Evolutionary conservation across 2,329 filamentous ascomycete species (phyloP).

Genomic region (Colletotrichum noveboracense): DNA sequence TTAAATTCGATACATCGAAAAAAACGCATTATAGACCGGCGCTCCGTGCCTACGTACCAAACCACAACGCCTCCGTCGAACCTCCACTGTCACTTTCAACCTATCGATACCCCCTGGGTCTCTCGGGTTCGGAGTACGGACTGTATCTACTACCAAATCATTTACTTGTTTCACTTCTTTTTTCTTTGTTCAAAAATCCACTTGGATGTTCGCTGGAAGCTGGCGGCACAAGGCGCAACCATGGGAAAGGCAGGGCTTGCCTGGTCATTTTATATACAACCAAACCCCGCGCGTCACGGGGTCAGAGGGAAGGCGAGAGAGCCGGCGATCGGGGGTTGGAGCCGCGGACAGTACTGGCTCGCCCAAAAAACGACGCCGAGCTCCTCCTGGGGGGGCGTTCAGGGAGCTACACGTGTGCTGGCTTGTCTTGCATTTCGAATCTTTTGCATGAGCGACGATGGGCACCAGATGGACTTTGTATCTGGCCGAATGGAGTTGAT

Average conservation of each 20-base stretch:
- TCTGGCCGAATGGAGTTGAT: constrained; percentile 20
- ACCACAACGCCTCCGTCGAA: background rate
- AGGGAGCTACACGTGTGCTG: constrained; percentile 16
- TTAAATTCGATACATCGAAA: constrained; percentile 14
- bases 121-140: constrained; percentile 10
- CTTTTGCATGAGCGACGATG: constrained; percentile 25
- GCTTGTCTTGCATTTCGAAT: constrained; percentile 15
- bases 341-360: background rate
- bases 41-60: constrained; percentile 1
- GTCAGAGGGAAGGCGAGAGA: background rate
- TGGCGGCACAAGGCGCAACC: constrained; percentile 13
- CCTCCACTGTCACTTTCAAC: background rate
- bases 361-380: background rate
- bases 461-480: constrained; percentile 8
- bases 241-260: constrained; percentile 18
- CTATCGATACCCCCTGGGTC: constrained; percentile 13
- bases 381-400: constrained; percentile 18
- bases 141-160: constrained; percentile 18
- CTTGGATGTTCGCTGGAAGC: background rate
- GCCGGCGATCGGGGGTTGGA: background rate
- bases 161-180: background rate
- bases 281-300: background rate
- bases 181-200: constrained; percentile 9
- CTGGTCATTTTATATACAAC: constrained; percentile 11
- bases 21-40: constrained; percentile 19